phyloP scores from a whole-genome alignment of 2,329 filamentous ascomycete species.

The Lecanosticta acicola region DNA sequence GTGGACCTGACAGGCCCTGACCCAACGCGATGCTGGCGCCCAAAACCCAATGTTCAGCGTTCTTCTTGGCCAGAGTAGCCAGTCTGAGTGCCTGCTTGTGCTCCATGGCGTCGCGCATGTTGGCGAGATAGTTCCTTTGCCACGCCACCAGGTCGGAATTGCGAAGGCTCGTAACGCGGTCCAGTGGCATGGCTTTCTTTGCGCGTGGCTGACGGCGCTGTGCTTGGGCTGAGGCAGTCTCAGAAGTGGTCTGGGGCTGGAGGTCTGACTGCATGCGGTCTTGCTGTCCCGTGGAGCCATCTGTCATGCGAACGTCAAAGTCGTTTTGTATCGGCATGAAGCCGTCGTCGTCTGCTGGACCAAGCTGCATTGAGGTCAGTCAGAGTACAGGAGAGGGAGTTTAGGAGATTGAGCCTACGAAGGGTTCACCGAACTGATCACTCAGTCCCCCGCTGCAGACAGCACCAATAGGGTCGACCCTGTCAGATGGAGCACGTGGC shows the following conservation, averaged over 20 bases:
- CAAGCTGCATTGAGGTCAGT: neutral
- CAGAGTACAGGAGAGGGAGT: neutral
- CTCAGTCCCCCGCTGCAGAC: constrained; percentile 26
- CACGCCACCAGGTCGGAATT: constrained; percentile 54
- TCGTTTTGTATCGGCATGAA: constrained; percentile 28
- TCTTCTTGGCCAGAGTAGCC: constrained; percentile 52
- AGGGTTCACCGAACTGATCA: neutral
- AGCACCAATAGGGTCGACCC: constrained; percentile 6
- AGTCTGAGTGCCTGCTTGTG: constrained; percentile 40
- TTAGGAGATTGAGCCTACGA: neutral
- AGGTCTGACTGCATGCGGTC: constrained; percentile 1
- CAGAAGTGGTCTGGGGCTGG: constrained; percentile 21
- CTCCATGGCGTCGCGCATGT: constrained; percentile 50
- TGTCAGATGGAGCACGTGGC: constrained; percentile 6
- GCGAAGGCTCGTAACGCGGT: constrained; percentile 48
- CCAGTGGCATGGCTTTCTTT: constrained; percentile 40
- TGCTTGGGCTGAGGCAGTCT: constrained; percentile 36
- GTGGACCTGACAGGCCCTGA: constrained; percentile 43
- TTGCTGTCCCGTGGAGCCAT: neutral
- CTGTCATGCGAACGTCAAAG: constrained; percentile 2
- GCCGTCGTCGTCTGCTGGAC: constrained; percentile 27
- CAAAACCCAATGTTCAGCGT: constrained; percentile 57
- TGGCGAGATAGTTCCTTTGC: constrained; percentile 54
- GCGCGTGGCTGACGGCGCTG: constrained; percentile 33
- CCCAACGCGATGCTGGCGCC: constrained; percentile 46